Base-by-base conservation (phyloP, 495 filamentous ascomycete genomes). In the Xylaria scruposa region DNA sequence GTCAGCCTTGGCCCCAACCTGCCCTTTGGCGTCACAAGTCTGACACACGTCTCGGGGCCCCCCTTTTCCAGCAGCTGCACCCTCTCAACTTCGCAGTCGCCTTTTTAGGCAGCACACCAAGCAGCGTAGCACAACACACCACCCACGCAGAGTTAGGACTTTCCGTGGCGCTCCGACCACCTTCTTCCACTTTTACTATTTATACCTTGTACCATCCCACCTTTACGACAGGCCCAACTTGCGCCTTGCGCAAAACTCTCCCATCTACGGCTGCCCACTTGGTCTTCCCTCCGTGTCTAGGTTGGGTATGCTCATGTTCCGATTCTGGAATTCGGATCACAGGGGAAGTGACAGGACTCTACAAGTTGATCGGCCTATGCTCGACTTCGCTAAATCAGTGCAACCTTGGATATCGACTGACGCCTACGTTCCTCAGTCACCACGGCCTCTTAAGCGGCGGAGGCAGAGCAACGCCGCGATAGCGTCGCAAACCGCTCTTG, bases 311-410 rank as follows among this genome's bases (percentile, higher is more conserved):
- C 76, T 79, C 75, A 85, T 85, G 84, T 85, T 85, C 79, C 81
- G 81, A 73, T 86, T 86, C 75, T 86, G 85, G 85, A 77, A 77
- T 73, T 82, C 83, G 73, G 83, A 85, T 67, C 76, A 82, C 19
- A 82, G 81, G 83, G 84, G 80, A 83, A 81, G 79, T 77, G 81
- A 85, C 42, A 84, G 81, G 78, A 76, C 81, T 65, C 42, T 78
- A 72, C 75, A 76, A 58, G 80, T 78, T 66, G 76, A 77, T 63
- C 74, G 76, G 73, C 78, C 73, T 75, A 79, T 80, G 76, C 72
- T 79, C 59, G 74, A 78, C 46, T 78, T 76, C 64, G 60, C 71
- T 60, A 78, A 78, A 72, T 67, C 78, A 24, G 70, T 75, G 40
- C 76, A 79, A 61, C 74, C 78, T 75, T 78, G 76, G 76, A 74